Evolutionary conservation across 768 basidiomycete genomes (phyloP), one percentile per base, ranked within the genome.

Genomic region (Tylopilus sp.): DNA sequence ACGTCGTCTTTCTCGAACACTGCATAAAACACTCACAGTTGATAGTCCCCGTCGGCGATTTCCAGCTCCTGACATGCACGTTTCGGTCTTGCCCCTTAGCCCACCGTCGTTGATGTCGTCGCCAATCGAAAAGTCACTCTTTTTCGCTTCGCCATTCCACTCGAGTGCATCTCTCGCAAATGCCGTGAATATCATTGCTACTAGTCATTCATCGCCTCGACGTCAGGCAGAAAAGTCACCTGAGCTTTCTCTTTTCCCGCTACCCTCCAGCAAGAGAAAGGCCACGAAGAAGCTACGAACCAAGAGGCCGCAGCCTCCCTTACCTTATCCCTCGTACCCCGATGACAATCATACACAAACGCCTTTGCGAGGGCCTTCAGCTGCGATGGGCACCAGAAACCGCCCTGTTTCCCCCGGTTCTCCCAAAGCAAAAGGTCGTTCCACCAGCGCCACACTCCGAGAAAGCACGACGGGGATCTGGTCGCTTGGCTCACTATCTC

Each of bases 51-150:
- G 57, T 25, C 55, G 54, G 33, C 47, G 50, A 18, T 55, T 52
- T 31, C 61, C 53, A 17, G 53, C 52, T 42, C 47, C 61, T 21
- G 65, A 68, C 31, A 44, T 57, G 22, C 73, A 75, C 42, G 67
- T 69, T 10, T 71, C 70, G 3, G 57, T 78, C 20, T 71, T 86
- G 3, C 81, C 82, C 0, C 70, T 70, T 22, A 83, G 81, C 53
- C 85, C 85, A 0, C 73, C 81, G 2, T 73, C 74, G 52, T 65
- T 86, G 31, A 79, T 71, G 64, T 84, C 79, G 11, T 79, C 80
- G 1, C 75, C 79, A 1, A 70, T 86, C 49, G 77, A 82, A 49
- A 76, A 72, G 23, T 71, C 74, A 23, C 71, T 86, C 25, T 81
- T 79, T 58, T 86, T 86, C 56, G 75, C 75, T 1, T 63, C 48